Conservation (phyloP, 1,139 yeast genomes). For the Yamadazyma oceani region DNA sequence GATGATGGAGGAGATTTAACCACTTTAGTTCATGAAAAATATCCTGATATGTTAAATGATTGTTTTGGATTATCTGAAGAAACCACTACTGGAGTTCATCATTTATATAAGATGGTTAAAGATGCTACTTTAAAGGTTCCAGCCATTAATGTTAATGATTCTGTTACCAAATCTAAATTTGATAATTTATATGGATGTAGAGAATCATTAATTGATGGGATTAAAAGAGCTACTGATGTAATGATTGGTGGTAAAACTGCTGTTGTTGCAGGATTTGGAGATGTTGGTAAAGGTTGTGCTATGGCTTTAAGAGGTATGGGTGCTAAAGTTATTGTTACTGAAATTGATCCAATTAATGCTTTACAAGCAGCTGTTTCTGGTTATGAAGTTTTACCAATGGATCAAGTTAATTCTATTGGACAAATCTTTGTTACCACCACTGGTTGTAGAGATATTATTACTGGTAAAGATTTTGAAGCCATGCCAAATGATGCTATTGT, state of each 20-base stretch:
- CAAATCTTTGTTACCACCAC: conserved; percentile 99
- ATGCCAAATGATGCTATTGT: conserved; percentile 99
- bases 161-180: conserved; percentile 98
- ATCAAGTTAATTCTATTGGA: conserved; percentile 89
- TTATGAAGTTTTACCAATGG: conserved; percentile 96
- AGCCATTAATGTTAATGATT: conserved; percentile 98
- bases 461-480: conserved; percentile 78
- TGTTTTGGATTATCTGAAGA: conserved; percentile 98
- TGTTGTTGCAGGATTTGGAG: conserved; percentile 99
- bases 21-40: conserved; percentile 93
- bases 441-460: conserved; percentile 98
- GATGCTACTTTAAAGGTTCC: conserved; percentile 94
- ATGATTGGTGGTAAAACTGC: conserved; percentile 99
- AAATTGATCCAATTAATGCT: conserved; percentile 98
- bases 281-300: conserved; percentile 99
- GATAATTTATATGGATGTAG: conserved; percentile 99
- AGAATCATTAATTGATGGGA: conserved; percentile 98
- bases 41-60: conserved; percentile 95
- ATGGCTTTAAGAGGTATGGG: conserved; percentile 99
- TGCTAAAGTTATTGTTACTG: conserved; percentile 97
- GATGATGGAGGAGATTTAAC: conserved; percentile 99
- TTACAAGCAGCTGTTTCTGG: conserved; percentile 99
- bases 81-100: conserved; percentile 99
- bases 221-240: conserved; percentile 99
- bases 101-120: conserved; percentile 93